A percentile compares a stretch with the other conserved stretches of the same genome.
Conservation (phyloP, 805 yeast species). For the Cyberlindnera japonica region DNA sequence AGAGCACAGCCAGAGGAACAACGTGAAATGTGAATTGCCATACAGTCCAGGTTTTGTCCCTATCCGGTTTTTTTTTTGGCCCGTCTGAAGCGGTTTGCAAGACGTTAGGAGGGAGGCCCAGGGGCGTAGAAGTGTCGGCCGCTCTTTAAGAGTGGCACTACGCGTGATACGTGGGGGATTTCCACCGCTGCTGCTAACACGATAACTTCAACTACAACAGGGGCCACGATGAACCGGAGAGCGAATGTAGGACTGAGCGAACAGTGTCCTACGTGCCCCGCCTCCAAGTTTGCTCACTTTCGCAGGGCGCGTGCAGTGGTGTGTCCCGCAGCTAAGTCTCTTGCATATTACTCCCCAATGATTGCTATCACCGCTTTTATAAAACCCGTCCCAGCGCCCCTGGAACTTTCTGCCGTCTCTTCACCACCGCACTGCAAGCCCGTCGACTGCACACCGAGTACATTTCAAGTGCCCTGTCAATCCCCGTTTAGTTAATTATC, state of each 20-base stretch:
- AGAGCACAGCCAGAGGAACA: no score
- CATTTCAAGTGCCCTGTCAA: background rate
- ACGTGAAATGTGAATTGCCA: no score
- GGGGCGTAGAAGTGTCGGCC: no score
- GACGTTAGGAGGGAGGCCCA: no score
- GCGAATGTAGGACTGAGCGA: background rate
- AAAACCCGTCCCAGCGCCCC: constrained; percentile 1
- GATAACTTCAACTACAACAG: background rate
- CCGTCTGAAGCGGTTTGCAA: no score
- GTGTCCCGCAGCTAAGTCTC: no score
- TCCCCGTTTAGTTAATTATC: background rate
- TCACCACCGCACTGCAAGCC: background rate
- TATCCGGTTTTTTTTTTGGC: no score
- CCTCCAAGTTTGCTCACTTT: constrained; percentile 8
- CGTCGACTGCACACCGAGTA: background rate
- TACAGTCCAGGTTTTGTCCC: no score
- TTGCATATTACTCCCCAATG: no score
- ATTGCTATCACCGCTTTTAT: constrained; percentile 4
- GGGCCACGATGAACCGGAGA: background rate
- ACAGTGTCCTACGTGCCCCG: constrained; percentile 2
- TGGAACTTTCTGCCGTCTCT: constrained; percentile 1
- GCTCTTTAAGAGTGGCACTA: no score
- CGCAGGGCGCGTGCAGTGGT: background rate
- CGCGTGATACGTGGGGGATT: no score
- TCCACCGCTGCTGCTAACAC: no score